These are phyloP conservation scores for Leccinum imitatum DNA, from an alignment of 768 basidiomycete genomes.

Conservation along the genomic window DNA sequence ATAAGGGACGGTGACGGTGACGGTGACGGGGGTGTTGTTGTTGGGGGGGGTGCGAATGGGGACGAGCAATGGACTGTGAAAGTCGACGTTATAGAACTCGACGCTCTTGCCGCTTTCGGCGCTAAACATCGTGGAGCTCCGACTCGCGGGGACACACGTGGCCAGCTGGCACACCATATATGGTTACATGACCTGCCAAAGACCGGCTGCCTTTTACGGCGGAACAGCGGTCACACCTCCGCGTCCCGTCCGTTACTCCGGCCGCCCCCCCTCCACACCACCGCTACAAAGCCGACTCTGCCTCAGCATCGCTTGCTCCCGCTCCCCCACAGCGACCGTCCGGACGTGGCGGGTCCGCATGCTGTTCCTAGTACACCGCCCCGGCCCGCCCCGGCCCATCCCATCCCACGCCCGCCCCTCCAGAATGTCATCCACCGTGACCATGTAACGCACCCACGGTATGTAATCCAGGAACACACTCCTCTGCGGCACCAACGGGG, in stretches of 20 bases:
- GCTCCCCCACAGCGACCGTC: slow-evolving; percentile 40
- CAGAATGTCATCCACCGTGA: slow-evolving; percentile 57
- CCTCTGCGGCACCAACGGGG: slow-evolving; percentile 43
- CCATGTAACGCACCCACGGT: slow-evolving; percentile 66
- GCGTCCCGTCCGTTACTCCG: background rate
- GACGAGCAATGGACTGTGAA: slow-evolving; percentile 18
- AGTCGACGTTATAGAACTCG: slow-evolving; percentile 33
- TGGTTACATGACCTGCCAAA: slow-evolving; percentile 27
- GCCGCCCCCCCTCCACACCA: background rate
- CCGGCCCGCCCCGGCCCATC: slow-evolving; percentile 25
- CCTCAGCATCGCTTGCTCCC: slow-evolving; percentile 35
- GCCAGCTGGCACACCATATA: slow-evolving; percentile 15
- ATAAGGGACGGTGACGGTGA: too few species aligned
- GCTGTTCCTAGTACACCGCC: slow-evolving; percentile 62
- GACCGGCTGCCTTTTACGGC: background rate
- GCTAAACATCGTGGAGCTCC: slow-evolving; percentile 28
- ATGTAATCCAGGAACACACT: slow-evolving; percentile 65
- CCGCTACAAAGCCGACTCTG: slow-evolving; percentile 17
- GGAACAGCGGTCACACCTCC: background rate
- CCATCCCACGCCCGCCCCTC: slow-evolving; percentile 36
- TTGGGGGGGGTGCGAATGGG: background rate
- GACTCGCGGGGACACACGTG: slow-evolving; percentile 33
- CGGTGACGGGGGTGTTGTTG: background rate
- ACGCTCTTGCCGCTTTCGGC: slow-evolving; percentile 23
- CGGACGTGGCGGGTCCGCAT: slow-evolving; percentile 43